These are phyloP conservation scores for Naganishia vaughanmartiniae DNA, from an alignment of 768 basidiomycete genomes.

Conservation along the genomic window DNA sequence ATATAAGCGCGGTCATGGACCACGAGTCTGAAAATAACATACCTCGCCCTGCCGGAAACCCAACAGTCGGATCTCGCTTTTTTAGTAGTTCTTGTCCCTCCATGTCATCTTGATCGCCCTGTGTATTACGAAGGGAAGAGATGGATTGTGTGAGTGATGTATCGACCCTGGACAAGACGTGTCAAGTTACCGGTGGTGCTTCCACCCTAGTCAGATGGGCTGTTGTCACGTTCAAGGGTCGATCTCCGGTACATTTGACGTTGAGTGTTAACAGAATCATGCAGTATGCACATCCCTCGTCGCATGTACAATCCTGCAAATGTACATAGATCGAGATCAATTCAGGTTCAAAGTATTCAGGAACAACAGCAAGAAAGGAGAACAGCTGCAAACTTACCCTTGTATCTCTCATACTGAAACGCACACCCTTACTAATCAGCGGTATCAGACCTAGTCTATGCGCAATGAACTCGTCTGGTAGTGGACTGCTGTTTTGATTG, in stretches of 20 bases:
- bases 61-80: conserved; percentile 72
- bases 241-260: conserved; percentile 69
- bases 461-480: conserved; percentile 96
- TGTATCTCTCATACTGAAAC: conserved; percentile 68
- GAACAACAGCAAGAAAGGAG: conserved; percentile 56
- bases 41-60: conserved; percentile 82
- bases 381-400: conserved; percentile 53
- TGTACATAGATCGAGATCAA: not conserved
- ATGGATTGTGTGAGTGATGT: not conserved
- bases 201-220: conserved; percentile 60
- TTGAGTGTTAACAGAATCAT: conserved; percentile 77
- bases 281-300: conserved; percentile 78
- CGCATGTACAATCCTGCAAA: conserved; percentile 83
- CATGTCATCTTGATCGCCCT: conserved; percentile 37
- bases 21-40: conserved; percentile 37
- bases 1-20: not conserved
- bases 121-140: not conserved
- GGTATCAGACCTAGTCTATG: conserved; percentile 95
- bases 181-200: conserved; percentile 12
- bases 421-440: conserved; percentile 78
- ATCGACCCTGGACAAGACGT: not conserved
- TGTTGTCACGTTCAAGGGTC: conserved; percentile 77
- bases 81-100: conserved; percentile 66
- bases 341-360: conserved; percentile 12
- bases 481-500: conserved; percentile 80